Conservation (phyloP, 495 filamentous ascomycete genomes). For the Aspergillus incahuasiensis region DNA sequence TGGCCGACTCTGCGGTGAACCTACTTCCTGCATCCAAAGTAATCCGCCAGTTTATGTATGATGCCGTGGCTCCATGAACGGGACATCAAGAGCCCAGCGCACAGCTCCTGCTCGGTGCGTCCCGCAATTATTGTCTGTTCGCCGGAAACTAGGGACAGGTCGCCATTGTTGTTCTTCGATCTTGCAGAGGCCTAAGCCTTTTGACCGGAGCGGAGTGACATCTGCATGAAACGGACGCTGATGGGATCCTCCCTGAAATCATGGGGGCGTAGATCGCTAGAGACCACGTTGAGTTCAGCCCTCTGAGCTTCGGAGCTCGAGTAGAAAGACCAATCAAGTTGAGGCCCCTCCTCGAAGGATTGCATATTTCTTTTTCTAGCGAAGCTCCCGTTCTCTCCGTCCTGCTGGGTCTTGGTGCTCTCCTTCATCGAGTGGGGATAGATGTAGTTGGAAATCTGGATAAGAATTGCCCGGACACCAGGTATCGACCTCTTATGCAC, state of each 20-base stretch:
- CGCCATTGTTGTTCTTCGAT: neutral
- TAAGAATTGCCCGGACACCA: constrained; percentile 1
- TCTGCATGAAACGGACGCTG: constrained; percentile 12
- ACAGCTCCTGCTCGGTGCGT: constrained; percentile 5
- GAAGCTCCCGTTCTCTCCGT: neutral
- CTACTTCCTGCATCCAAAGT: constrained; percentile 21
- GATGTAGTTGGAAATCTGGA: constrained; percentile 1
- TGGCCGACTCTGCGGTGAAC: constrained; percentile 23
- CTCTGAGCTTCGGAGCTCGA: neutral
- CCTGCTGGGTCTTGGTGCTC: constrained; percentile 4
- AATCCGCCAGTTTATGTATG: constrained; percentile 24
- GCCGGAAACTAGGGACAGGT: neutral
- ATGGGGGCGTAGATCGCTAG: constrained; percentile 9
- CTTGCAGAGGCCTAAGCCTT: constrained; percentile 7
- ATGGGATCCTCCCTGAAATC: constrained; percentile 5
- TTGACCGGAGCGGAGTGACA: constrained; percentile 3
- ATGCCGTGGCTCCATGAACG: constrained; percentile 42
- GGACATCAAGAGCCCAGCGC: constrained; percentile 4
- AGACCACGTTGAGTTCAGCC: constrained; percentile 11
- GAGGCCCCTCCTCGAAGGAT: constrained; percentile 2
- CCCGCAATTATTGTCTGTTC: constrained; percentile 1
- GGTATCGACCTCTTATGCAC: constrained; percentile 6
- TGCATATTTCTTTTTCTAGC: neutral
- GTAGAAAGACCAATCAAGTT: constrained; percentile 5
- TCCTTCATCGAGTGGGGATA: neutral